Evolutionary conservation across 257 asterid species (phyloP).

Genomic region (Lavandula angustifolia): DNA sequence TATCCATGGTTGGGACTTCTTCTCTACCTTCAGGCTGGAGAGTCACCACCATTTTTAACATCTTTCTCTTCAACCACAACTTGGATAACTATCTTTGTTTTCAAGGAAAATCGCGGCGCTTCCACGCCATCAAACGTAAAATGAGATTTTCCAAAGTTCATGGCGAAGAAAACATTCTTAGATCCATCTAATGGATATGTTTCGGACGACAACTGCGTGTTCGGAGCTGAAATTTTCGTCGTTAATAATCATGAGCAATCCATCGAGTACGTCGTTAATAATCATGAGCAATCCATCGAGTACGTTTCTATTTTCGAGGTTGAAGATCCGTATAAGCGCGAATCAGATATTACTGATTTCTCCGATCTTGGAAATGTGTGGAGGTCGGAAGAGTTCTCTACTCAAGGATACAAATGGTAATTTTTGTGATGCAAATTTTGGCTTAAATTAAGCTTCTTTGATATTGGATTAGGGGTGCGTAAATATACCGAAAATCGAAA

Average conservation of each 20-base stretch:
- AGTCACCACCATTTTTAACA: constrained; percentile 23
- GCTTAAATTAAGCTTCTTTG: too few relatives aligned
- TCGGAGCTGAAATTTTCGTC: too few relatives aligned
- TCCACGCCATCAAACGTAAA: background rate
- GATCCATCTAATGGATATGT: background rate
- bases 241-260: background rate
- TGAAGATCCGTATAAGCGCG: background rate
- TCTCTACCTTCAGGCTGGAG: constrained; percentile 8
- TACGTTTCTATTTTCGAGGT: background rate
- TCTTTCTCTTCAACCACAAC: too few relatives aligned
- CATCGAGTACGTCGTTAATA: too few relatives aligned
- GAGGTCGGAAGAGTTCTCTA: background rate
- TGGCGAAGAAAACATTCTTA: background rate
- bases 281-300: background rate
- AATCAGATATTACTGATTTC: background rate
- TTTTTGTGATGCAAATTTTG: too few relatives aligned
- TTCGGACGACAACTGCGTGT: too few relatives aligned
- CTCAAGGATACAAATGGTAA: too few relatives aligned
- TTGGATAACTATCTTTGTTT: constrained; percentile 10
- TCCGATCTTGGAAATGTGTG: background rate
- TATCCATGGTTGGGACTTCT: background rate
- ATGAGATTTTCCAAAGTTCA: background rate
- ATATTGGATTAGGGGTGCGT: too few relatives aligned
- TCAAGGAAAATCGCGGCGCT: constrained; percentile 15
- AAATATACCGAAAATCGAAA: too few relatives aligned